A percentile compares a stretch with the other conserved stretches of the same genome.
These are phyloP conservation scores for Neurospora intermedia DNA, from an alignment of 495 filamentous ascomycete species.

Conservation along the genomic window DNA sequence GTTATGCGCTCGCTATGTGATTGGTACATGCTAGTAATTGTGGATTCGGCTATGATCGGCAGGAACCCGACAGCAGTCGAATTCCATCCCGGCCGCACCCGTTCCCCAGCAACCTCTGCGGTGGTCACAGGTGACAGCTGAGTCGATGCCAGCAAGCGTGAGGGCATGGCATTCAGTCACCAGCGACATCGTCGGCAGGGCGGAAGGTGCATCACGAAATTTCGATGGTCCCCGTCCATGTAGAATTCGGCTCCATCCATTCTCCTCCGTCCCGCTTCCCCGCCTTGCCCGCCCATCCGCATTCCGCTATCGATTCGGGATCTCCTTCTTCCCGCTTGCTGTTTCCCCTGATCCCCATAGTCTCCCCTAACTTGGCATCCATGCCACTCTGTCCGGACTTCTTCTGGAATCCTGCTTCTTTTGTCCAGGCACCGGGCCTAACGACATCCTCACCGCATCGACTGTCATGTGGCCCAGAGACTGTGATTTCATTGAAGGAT, in stretches of 20 bases:
- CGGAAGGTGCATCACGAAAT: background rate
- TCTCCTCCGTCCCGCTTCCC: background rate
- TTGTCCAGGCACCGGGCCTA: background rate
- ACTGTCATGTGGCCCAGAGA: background rate
- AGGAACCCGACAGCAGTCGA: background rate
- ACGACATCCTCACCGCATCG: background rate
- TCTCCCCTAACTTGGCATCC: background rate
- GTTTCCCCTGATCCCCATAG: background rate
- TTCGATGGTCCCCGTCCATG: background rate
- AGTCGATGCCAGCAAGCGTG: background rate
- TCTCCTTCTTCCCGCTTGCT: background rate
- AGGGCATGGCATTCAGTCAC: background rate
- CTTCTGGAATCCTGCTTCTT: slow-evolving; percentile 1
- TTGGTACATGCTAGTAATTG: background rate
- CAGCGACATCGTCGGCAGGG: background rate
- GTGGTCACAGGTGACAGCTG: background rate
- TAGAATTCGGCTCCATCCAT: background rate
- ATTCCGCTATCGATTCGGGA: background rate
- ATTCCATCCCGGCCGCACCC: background rate
- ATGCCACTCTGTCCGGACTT: background rate
- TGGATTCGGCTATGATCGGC: background rate
- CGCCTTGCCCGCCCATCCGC: background rate
- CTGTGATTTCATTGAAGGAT: background rate
- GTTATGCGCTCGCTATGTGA: background rate
- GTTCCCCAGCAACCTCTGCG: background rate